phyloP scores from a whole-genome alignment of 331 rosid genomes.

The Pyrus hybrid region DNA sequence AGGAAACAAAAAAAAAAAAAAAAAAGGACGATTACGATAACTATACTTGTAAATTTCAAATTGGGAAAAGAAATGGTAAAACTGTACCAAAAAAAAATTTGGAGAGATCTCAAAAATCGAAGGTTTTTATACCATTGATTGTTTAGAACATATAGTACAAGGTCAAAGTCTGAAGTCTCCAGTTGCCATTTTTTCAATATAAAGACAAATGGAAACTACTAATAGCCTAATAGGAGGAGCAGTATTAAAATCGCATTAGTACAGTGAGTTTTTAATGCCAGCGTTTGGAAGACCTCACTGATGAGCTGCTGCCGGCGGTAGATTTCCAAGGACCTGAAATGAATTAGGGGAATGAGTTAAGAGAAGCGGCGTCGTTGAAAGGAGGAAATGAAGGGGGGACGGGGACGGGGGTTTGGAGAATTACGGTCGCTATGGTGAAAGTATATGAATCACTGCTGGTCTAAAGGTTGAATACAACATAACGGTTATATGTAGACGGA shows the following conservation, averaged over 20 bases:
- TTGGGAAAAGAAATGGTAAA: neutral
- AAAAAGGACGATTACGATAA: neutral
- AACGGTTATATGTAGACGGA: neutral
- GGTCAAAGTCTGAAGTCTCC: slow-evolving; percentile 12
- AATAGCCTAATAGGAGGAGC: slow-evolving; percentile 17
- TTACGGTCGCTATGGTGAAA: neutral
- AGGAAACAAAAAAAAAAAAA: no score
- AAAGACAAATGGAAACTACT: slow-evolving; percentile 34
- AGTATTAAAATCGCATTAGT: slow-evolving; percentile 8
- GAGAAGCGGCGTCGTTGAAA: neutral
- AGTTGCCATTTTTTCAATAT: slow-evolving; percentile 36
- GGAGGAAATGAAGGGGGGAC: neutral
- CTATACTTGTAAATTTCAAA: neutral
- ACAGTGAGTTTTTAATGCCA: slow-evolving; percentile 48
- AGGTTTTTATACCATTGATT: slow-evolving; percentile 17
- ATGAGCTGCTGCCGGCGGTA: slow-evolving; percentile 47
- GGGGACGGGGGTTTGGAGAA: neutral
- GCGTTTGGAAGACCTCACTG: slow-evolving; percentile 40
- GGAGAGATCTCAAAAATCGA: neutral
- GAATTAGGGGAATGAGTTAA: neutral
- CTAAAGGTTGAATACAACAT: neutral
- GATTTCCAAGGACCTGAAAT: slow-evolving; percentile 57
- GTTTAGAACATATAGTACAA: slow-evolving; percentile 32
- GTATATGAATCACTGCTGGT: neutral
- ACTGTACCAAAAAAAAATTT: neutral